Base-by-base conservation (phyloP, 106 monocot genomes). In the Dioscorea dumetorum region DNA sequence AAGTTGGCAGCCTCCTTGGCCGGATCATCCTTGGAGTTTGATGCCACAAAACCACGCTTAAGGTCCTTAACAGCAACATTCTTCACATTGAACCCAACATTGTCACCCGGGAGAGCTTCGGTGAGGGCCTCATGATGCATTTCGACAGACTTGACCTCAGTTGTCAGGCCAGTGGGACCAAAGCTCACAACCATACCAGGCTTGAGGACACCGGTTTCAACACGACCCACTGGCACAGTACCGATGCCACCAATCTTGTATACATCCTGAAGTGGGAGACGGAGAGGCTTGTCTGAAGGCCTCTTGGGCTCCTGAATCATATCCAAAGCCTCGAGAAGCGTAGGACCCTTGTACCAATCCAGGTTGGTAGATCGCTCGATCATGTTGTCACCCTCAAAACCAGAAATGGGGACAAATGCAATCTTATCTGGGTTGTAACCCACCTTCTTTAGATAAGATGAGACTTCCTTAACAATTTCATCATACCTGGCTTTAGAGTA, bases 311-410 rank as follows among this genome's bases (percentile, higher is more conserved):
- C 73, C 23, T 22, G 54, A 48, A 73, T 65, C 73, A 64, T 5
- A 64, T 73, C 64, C 21, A 73, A 57, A 16, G 73, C 73, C 18
- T 65, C 73, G 2, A 73, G 64, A 73, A 74, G 74, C 7, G 74
- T 74, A 24, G 66, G 74, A 17, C 57, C 74, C 57, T 74, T 74
- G 74, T 74, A 74, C 74, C 74, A 58, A 28, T 74, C 74, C 3
- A 74, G 66, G 57, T 74, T 74, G 16, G 74, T 74, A 18, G 74
- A 74, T 49, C 74, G 66, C 66, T 74, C 74, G 49, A 74, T 74
- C 74, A 74, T 74, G 58, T 74, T 74, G 22, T 74, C 65, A 41
- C 74, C 74, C 34, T 74, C 66, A 13, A 74, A 66, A 2, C 74
- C 74, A 24, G 74, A 74, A 66, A 74, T 74, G 23, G 66, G 74